A percentile compares a stretch with the other conserved stretches of the same genome.
Conservation (phyloP, 176 grass and related monocot genomes). For the Areca catechu region DNA sequence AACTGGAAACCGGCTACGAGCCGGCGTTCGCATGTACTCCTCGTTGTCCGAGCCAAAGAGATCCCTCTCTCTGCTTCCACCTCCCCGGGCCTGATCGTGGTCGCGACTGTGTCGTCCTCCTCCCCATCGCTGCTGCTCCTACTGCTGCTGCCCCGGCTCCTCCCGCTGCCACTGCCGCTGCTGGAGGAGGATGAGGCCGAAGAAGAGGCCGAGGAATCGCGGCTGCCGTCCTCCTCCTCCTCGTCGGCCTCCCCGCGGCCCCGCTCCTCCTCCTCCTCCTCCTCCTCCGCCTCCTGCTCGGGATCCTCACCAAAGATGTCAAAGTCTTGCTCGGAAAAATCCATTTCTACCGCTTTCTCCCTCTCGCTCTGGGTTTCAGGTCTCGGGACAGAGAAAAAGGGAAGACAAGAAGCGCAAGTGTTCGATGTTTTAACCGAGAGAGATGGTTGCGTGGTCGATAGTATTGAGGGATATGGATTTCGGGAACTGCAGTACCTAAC, state of each 20-base stretch:
- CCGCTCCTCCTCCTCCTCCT: conserved; percentile 13
- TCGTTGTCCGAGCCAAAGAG: conserved; percentile 93
- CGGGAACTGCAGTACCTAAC: too few species aligned
- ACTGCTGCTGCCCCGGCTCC: conserved; percentile 40
- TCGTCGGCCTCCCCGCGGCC: conserved; percentile 12
- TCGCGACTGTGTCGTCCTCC: background rate
- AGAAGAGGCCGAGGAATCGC: conserved; percentile 64
- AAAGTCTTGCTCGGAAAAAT: conserved; percentile 65
- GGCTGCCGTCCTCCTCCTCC: conserved; percentile 31
- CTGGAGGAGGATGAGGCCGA: conserved; percentile 56
- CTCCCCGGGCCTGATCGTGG: background rate
- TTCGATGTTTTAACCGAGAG: too few species aligned
- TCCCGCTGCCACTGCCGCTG: conserved; percentile 41
- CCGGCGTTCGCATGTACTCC: conserved; percentile 64
- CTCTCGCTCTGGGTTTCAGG: too few species aligned
- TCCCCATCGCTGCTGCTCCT: conserved; percentile 33
- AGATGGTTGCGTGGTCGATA: too few species aligned
- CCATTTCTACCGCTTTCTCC: conserved; percentile 26
- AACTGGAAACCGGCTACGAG: conserved; percentile 55
- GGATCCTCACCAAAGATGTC: conserved; percentile 63
- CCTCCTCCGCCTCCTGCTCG: conserved; percentile 27
- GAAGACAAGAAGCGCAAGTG: too few species aligned
- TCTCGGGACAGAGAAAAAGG: too few species aligned
- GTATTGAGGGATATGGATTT: too few species aligned
- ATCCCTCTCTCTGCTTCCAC: conserved; percentile 56